Evolutionary conservation across 2,329 filamentous ascomycete genomes (phyloP), one percentile per base, ranked within the genome.

Genomic region (Xylariomycetidae sp.): DNA sequence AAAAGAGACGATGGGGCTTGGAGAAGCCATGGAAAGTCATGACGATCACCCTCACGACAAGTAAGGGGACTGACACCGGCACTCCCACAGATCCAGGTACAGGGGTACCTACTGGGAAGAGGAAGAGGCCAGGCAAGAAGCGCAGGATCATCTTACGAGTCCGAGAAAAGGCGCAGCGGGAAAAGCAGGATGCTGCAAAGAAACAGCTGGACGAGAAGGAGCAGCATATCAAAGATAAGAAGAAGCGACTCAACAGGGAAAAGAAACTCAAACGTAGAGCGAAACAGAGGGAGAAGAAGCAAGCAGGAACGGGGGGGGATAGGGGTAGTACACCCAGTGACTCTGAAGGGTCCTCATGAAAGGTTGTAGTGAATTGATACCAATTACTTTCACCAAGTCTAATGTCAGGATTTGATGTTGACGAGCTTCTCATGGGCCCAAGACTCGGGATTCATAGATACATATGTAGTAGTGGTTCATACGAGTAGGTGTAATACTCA

Each of bases 11-110:
- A 6, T 80, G 75, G 75, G 77, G 77, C 0, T 53, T 75, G 26
- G 75, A 80, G 53, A 62, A 74, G 44, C 75, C 77, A 2, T 82
- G 78, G 78, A 67, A 67, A 36, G 74, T 80, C 11, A 66, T 58
- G 4, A 61, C 57, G 18, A 58, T 77, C 19, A 54, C 46, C 2
- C 48, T 63, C n/a, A 55, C 48, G n/a, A 53, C 52, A 12, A 58
- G 55, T 33, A 45, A 35, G 26, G 30, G 32, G 6, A 10, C 4
- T 3, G 10, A 27, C 3, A 11, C 26, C 8, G 11, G 18, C 15
- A 30, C 17, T 20, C 26, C 26, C 30, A 2, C 27, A 9, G 30
- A 16, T 10, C 4, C 26, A 2, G 17, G 46, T 10, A 32, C 41
- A 18, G 31, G 34, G 8, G 16, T 36, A 5, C 37, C 27, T 4